These are phyloP conservation scores for Xylariaceae sp. DNA, from an alignment of 2,329 filamentous ascomycete species.

Conservation along the genomic window DNA sequence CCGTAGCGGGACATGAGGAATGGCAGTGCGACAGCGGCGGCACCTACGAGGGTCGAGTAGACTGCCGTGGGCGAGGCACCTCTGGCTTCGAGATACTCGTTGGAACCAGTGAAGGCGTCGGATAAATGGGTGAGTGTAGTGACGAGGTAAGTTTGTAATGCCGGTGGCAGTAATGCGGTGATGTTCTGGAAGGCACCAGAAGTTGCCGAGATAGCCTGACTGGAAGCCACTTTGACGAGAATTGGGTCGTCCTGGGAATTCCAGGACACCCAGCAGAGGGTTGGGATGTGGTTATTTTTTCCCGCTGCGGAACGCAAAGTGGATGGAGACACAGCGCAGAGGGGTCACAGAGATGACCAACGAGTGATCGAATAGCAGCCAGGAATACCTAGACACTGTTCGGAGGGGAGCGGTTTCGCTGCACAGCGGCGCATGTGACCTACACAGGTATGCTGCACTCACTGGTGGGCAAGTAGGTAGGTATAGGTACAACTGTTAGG, in stretches of 20 bases:
- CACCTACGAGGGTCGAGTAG: slow-evolving; percentile 58
- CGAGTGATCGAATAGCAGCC: slow-evolving; percentile 30
- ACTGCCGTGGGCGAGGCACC: slow-evolving; percentile 57
- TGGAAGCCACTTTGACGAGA: slow-evolving; percentile 68
- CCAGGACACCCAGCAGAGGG: slow-evolving; percentile 45
- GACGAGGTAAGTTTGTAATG: slow-evolving; percentile 61
- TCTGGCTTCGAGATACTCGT: slow-evolving; percentile 59
- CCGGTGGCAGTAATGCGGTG: slow-evolving; percentile 55
- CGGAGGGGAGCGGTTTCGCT: background rate
- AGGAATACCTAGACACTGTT: slow-evolving; percentile 28
- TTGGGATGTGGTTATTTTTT: slow-evolving; percentile 28
- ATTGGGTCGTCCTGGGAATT: slow-evolving; percentile 46
- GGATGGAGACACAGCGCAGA: slow-evolving; percentile 27
- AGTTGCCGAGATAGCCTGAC: slow-evolving; percentile 64
- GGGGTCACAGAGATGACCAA: slow-evolving; percentile 25
- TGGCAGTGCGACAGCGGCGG: slow-evolving; percentile 56
- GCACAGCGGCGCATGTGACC: slow-evolving; percentile 19
- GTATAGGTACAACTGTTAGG: background rate
- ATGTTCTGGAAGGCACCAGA: slow-evolving; percentile 68
- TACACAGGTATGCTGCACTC: no score
- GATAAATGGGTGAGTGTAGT: slow-evolving; percentile 58
- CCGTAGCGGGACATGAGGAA: slow-evolving; percentile 63
- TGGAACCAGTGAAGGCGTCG: slow-evolving; percentile 54
- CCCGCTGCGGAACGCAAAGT: slow-evolving; percentile 30
- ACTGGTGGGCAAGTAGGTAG: background rate